Evolutionary conservation across 208 protist genomes (phyloP).

Genomic region (Acanthamoeba lenticulata): DNA sequence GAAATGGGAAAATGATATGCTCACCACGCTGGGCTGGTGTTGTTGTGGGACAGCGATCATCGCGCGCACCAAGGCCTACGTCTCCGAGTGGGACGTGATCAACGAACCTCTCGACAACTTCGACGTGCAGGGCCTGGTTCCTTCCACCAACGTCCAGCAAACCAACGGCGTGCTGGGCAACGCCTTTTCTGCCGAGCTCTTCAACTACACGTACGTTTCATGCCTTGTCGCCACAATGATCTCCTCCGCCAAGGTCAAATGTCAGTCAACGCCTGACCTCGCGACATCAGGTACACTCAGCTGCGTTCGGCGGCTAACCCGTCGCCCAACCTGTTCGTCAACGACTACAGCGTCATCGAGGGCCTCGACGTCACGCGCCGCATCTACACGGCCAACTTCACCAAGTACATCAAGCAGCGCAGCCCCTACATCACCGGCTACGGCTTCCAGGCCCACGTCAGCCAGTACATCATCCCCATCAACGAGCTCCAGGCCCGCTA

Average conservation of each 20-base stretch:
- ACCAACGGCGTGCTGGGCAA: neutral
- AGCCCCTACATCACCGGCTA: neutral
- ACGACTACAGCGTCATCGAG: conserved; percentile 48
- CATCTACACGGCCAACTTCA: neutral
- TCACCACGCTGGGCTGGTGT: no score
- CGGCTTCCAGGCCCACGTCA: conserved; percentile 9
- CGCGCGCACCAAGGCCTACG: neutral
- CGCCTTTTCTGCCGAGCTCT: neutral
- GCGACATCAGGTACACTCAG: neutral
- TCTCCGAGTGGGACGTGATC: conserved; percentile 25
- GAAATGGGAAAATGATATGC: neutral
- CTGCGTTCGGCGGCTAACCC: neutral
- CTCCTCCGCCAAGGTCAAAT: no score
- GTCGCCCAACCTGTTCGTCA: neutral
- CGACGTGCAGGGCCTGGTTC: neutral
- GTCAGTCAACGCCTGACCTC: neutral
- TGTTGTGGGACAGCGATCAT: neutral
- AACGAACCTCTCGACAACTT: neutral
- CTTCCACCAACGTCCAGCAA: neutral
- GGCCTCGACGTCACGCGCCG: neutral
- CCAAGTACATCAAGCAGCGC: neutral
- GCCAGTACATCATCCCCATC: conserved; percentile 15
- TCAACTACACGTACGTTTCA: neutral
- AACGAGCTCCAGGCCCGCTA: neutral
- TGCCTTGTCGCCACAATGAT: no score